Evolutionary conservation across 2,329 filamentous ascomycete genomes (phyloP), one percentile per base, ranked within the genome.

Genomic region (Venturia oleaginea): DNA sequence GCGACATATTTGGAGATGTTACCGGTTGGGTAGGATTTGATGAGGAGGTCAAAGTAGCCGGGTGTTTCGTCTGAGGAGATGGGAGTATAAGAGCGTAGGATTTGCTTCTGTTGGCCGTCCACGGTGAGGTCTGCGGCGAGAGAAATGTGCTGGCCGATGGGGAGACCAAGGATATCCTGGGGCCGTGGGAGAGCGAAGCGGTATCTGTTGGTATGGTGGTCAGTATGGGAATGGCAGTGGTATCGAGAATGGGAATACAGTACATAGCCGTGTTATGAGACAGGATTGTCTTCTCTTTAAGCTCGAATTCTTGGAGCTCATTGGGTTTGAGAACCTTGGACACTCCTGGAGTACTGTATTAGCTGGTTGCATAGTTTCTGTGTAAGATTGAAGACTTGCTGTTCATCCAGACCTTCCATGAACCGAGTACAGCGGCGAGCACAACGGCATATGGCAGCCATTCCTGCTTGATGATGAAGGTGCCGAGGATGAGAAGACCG

Each of bases 191-290:
- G 90, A 68, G 84, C 83, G 81, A 97, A 97, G 73, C 94, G 92
- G 83, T 97, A 99, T 80, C 88, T 91, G 67, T 63, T 37, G 62
- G 69, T 43, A 17, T 7, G 60, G 46, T 17, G 17, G 24, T 64
- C 22, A 59, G 67, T 46, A 4, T 51, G 8, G 34, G 40, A 42
- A 30, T 7, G 54, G 13, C 17, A 19, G 15, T 19, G 8, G 8
- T 57, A 19, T n/a, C 27, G 34, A 34, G 51, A 34, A 8, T 37
- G 24, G 42, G 40, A 55, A 54, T 55, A 38, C 4, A 84, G 73
- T 79, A 92, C 89, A 99, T 96, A 77, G 93, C 92, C 66, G 96
- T 93, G 82, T 99, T 99, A 85, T 97, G 94, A 38, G 93, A 96
- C 72, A 97, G 88, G 69, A 95, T 84, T 17, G 88, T 97, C 85